Conservation (phyloP, 768 basidiomycete species). For the Calvatia gigantea region DNA sequence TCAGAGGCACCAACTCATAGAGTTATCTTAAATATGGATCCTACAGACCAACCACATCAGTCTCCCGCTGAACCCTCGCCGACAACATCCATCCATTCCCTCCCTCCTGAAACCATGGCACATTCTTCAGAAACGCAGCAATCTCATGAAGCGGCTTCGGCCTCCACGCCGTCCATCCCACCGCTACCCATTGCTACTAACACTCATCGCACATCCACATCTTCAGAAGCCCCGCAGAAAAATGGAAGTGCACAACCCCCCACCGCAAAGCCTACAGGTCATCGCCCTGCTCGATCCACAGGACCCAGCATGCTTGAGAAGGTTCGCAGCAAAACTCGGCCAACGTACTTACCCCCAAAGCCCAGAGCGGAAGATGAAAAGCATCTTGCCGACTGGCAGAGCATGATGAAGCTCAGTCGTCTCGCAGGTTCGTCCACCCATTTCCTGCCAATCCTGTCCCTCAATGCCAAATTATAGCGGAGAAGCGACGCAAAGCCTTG, state of each 20-base stretch:
- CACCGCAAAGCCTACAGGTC: constrained; percentile 27
- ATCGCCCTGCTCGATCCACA: constrained; percentile 46
- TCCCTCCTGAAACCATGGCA: constrained; percentile 7
- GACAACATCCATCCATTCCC: constrained; percentile 7
- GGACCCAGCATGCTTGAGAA: constrained; percentile 76
- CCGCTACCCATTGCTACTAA: constrained; percentile 12
- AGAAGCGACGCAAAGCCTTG: constrained; percentile 60
- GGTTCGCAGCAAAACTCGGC: constrained; percentile 82
- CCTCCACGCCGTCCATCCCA: constrained; percentile 11
- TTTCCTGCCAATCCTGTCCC: background rate
- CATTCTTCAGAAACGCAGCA: background rate
- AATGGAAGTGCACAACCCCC: background rate
- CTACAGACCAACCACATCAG: background rate
- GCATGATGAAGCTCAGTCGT: constrained; percentile 84
- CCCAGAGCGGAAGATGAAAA: constrained; percentile 70
- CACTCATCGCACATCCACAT: constrained; percentile 14
- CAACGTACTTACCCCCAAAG: constrained; percentile 83
- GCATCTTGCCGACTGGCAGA: constrained; percentile 82
- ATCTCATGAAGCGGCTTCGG: constrained; percentile 1
- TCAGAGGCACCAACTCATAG: constrained; percentile 31
- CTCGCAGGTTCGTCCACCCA: constrained; percentile 53
- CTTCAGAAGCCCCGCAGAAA: constrained; percentile 14
- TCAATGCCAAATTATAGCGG: constrained; percentile 42
- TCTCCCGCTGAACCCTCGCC: constrained; percentile 11
- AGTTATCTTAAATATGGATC: constrained; percentile 17